phyloP scores from a whole-genome alignment of 2,329 filamentous ascomycete genomes.

The Penicillium expansum region DNA sequence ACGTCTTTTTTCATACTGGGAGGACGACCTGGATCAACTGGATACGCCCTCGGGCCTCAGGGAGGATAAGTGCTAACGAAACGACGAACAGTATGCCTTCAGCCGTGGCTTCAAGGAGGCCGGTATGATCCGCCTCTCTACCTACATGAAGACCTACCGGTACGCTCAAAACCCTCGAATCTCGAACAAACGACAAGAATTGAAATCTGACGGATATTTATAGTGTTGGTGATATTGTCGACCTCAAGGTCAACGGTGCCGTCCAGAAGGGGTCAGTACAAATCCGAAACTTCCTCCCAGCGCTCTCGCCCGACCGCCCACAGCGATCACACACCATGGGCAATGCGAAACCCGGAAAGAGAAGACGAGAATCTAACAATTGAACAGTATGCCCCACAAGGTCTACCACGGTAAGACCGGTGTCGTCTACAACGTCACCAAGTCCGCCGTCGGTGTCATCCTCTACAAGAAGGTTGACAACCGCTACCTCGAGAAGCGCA shows the following conservation, averaged over 20 bases:
- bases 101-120: slow-evolving; percentile 90
- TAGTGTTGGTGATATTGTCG: slow-evolving; percentile 96
- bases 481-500: slow-evolving; percentile 99
- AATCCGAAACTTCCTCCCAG: slow-evolving; percentile 17
- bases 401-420: slow-evolving; percentile 99
- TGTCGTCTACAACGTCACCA: slow-evolving; percentile 98
- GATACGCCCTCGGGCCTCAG: slow-evolving; percentile 12
- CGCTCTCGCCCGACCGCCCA: neutral
- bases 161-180: slow-evolving; percentile 45
- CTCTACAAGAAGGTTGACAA: slow-evolving; percentile 99
- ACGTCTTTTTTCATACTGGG: slow-evolving; percentile 3
- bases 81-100: slow-evolving; percentile 72
- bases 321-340: slow-evolving; percentile 5
- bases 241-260: slow-evolving; percentile 98
- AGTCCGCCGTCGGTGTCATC: slow-evolving; percentile 96
- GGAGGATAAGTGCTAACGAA: slow-evolving; percentile 34
- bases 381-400: slow-evolving; percentile 89
- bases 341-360: neutral
- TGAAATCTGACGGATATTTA: slow-evolving; percentile 45
- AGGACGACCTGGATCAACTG: neutral
- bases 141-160: slow-evolving; percentile 93
- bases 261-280: slow-evolving; percentile 88
- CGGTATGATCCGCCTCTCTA: slow-evolving; percentile 88
- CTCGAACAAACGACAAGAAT: slow-evolving; percentile 25
- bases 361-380: slow-evolving; percentile 24